Base-by-base conservation (phyloP, 306 rosid genomes). In the Rosa multiflora region DNA sequence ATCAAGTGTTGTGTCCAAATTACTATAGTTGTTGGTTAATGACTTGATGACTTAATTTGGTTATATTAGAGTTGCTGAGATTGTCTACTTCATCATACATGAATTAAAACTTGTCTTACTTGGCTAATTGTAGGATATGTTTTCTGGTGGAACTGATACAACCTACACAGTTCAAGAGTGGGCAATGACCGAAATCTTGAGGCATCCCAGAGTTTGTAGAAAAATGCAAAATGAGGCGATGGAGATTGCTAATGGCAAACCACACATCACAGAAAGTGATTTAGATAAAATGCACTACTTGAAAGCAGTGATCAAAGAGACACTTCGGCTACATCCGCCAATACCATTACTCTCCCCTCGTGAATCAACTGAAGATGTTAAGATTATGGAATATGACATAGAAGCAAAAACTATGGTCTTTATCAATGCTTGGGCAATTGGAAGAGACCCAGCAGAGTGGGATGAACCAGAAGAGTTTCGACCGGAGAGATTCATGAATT, bases 131-230 rank as follows among this genome's bases (percentile, higher is more conserved):
- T 59, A 83, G 85, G 89, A 83, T 78, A 83, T 78, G 78, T 86
- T 86, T 81, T 80, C 73, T 8, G 93, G 85, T 0, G 94, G 94
- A 8, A 90, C 91, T 0, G 91, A 88, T 78, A 88, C 94, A 0
- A 78, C 83, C 3, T 76, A 46, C 23, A 76, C 82, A 5, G 77
- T 72, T 8, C 63, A 89, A n/a, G 96, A 89, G 8, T 86, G 88
- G 90, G 67, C 85, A 74, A 88, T 86, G 90, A 67, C 90, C 8
- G 87, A 84, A 77, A 76, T 89, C 0, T 29, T 87, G 10, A 87
- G 48, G 32, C 85, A 91, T 42, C 92, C 90, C 10, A 12, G 43
- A 43, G 78, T 8, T 63, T 63, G 17, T 29, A 14, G 20, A 5
- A 63, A 63, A 5, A 42, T 63, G 68, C 68, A 63, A 29, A 29